Evolutionary conservation across 73 alveolate species (phyloP).

Genomic region (Tetrahymena thermophila): DNA sequence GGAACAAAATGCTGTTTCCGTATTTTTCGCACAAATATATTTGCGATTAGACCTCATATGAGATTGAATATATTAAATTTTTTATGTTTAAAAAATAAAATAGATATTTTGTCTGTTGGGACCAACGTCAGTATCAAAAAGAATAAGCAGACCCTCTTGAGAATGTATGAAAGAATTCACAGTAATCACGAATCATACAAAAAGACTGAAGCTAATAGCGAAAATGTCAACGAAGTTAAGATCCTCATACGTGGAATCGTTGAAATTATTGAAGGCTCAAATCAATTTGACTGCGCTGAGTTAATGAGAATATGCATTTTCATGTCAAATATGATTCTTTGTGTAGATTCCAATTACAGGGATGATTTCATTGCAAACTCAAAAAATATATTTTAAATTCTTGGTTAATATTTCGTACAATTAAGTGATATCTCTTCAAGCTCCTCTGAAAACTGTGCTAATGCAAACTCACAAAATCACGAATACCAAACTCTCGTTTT

Average conservation of each 20-base stretch:
- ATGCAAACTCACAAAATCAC: not conserved
- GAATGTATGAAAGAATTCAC: not conserved
- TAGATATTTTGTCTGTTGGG: not conserved
- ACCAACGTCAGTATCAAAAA: constrained; percentile 1
- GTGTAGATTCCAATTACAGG: not conserved
- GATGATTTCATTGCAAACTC: not conserved
- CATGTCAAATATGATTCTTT: not conserved
- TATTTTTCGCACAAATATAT: not conserved
- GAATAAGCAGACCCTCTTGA: not conserved
- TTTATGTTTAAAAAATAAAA: not conserved
- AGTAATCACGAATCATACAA: not conserved
- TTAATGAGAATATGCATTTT: not conserved
- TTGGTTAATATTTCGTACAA: not conserved
- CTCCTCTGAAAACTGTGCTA: not conserved
- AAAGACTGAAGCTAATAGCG: not conserved
- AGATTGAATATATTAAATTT: not conserved
- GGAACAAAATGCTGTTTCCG: not conserved
- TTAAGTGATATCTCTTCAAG: not conserved
- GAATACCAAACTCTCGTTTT: not conserved
- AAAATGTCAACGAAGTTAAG: not conserved
- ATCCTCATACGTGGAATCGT: not conserved
- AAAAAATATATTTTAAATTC: not conserved
- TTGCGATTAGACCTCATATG: not conserved
- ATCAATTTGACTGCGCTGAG: not conserved
- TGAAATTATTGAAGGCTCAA: not conserved